Base-by-base conservation (phyloP, 805 yeast genomes). In the Peterozyma toletana region DNA sequence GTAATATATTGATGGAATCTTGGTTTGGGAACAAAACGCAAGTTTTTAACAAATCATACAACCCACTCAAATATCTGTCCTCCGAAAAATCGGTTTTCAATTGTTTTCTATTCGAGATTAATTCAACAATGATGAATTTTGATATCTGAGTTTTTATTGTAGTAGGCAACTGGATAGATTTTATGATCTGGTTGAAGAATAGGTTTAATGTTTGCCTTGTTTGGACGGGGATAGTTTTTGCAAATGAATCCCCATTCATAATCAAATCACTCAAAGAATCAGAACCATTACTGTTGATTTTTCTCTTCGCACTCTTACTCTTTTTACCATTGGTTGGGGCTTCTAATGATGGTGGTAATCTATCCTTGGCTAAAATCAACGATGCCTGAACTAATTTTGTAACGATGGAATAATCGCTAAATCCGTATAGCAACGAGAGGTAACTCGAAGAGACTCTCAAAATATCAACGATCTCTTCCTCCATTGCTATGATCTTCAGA, bases 181-280 rank as follows among this genome's bases (percentile, higher is more conserved):
- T 58, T 21, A 85, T 57, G 7, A 82, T 60, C 1, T 64, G 54
- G 14, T 59, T 64, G 46, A 85, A 70, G 51, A 86, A 83, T 2
- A 46, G 44, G 41, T 74, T 57, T 7, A 78, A 64, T 0, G 51
- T 43, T 2, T 35, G 29, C 14, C 64, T 48, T 7, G 78, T 73
- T 1, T 44, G 27, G 0, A 48, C 35, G 5, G 80, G 67, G 13
- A 77, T 69, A 9, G 63, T 59, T 9, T 62, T 54, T 29, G 59
- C 57, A 52, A 84, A 83, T 42, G 77, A 66, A 43, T 75, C 78
- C 38, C 80, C 69, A 57, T 83, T 86, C 1, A 89, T 78, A 39
- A 83, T 66, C 30, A 83, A 56, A 62, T 85, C 95, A 9, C 90
- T 75, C 48, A 82, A 61, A 3, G 88, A 78, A 27, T 69, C 67